Base-by-base conservation (phyloP, 2,329 filamentous ascomycete genomes). In the Kalaharituber pfeilii region DNA sequence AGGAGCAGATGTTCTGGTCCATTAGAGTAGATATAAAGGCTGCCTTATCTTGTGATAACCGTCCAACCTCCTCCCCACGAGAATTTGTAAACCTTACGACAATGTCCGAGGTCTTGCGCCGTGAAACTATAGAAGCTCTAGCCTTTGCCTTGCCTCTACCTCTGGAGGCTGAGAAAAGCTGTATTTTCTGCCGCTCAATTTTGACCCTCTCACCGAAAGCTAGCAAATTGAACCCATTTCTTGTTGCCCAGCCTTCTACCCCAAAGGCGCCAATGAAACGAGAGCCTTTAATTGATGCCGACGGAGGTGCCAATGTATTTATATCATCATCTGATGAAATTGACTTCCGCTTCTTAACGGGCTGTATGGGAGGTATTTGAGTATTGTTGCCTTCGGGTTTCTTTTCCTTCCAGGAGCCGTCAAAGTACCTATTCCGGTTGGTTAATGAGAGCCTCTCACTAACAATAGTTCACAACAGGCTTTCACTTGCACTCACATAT, bases 231-330 rank as follows among this genome's bases (percentile, higher is more conserved):
- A 70, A 71, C 0, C 89, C 89, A 66, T 86, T 95, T 62, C 81
- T 79, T 2, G 89, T 96, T 5, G 86, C 81, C 91, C 91, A 98
- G 3, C 82, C 91, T 53, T 83, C 86, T 3, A 85, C 87, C 7
- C 91, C 91, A 68, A 96, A 91, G 0, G 87, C 86, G 18, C 91
- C 91, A 57, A 96, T 77, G 63, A 96, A 98, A 64, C 91, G 71
- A 61, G 80, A 72, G 74, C 77, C 3, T 63, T 63, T 26, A 63
- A 63, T 15, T 68, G 53, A 11, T 18, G 15, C 20, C 4, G 33
- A 39, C 20, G 33, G 20, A 39, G 13, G 15, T 13, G 13, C 33
- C 15, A 18, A 39, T 39, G 33, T 39, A 18, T 39, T 15, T 5
- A 39, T 13, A 8, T 39, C 33, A 8, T 39, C 53, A 39, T 65